Evolutionary conservation across 768 basidiomycete genomes (phyloP).

Genomic region (Lactarius hatsudake): DNA sequence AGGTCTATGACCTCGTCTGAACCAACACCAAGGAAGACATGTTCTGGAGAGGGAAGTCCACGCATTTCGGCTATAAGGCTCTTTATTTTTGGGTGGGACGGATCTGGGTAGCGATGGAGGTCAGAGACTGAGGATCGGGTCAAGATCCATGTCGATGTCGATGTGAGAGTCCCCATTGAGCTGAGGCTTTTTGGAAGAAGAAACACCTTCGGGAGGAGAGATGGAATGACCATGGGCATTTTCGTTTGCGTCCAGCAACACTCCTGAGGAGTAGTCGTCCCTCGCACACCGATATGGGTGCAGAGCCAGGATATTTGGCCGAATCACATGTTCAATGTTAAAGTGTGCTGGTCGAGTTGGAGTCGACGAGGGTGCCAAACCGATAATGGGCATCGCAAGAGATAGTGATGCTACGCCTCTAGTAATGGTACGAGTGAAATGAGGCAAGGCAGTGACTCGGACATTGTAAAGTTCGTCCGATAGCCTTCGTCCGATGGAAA

Average conservation of each 20-base stretch:
- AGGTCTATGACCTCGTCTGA: conserved; percentile 97
- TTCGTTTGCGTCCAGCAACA: conserved; percentile 97
- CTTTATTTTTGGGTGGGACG: conserved; percentile 81
- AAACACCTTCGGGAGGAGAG: neutral
- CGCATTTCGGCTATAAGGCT: conserved; percentile 69
- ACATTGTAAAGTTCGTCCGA: neutral
- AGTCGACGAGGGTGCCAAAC: conserved; percentile 45
- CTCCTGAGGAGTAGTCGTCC: conserved; percentile 89
- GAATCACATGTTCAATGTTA: conserved; percentile 74
- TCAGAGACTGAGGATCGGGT: conserved; percentile 45
- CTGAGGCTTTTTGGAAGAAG: conserved; percentile 23
- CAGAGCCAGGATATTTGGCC: conserved; percentile 91
- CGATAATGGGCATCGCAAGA: conserved; percentile 58
- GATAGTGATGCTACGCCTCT: neutral
- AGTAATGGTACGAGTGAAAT: neutral
- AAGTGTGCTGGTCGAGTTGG: conserved; percentile 74
- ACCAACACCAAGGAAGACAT: conserved; percentile 93
- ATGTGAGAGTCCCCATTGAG: conserved; percentile 26
- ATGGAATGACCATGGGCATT: conserved; percentile 91
- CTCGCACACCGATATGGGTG: conserved; percentile 94
- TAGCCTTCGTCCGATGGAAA: too few relatives aligned
- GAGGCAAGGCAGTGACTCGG: neutral
- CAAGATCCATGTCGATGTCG: conserved; percentile 32
- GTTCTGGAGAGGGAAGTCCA: conserved; percentile 50
- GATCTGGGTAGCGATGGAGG: conserved; percentile 92